Evolutionary conservation across 176 grass and related monocot genomes (phyloP).

Genomic region (Avena insularis): DNA sequence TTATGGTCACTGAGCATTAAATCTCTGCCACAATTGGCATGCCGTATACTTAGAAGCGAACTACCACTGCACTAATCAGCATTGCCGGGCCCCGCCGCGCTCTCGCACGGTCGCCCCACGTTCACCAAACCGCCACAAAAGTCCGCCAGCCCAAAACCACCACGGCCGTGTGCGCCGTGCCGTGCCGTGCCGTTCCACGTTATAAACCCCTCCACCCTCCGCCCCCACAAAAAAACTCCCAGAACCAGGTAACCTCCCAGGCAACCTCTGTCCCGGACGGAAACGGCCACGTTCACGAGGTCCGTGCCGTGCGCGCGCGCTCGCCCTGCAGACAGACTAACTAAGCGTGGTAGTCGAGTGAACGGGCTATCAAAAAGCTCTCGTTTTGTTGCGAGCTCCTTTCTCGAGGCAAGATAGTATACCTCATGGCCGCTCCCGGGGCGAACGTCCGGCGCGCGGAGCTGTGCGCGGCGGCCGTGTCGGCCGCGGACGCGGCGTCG

Average conservation of each 20-base stretch:
- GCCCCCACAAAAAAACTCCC: background rate
- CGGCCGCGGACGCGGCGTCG: constrained; percentile 59
- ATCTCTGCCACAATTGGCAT: constrained; percentile 16
- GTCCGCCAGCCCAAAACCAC: constrained; percentile 45
- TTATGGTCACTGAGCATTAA: background rate
- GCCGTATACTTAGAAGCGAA: constrained; percentile 39
- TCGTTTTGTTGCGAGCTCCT: no score
- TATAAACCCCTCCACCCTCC: constrained; percentile 10
- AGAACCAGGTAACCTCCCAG: constrained; percentile 23
- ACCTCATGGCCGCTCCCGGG: constrained; percentile 14
- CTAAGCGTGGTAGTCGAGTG: no score
- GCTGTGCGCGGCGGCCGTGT: constrained; percentile 49
- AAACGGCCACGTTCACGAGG: background rate
- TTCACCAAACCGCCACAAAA: constrained; percentile 46
- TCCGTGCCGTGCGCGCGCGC: background rate
- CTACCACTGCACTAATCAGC: background rate
- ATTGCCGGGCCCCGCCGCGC: background rate
- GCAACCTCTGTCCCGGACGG: constrained; percentile 30
- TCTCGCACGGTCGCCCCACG: background rate
- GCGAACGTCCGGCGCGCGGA: constrained; percentile 20
- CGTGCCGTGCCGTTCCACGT: background rate
- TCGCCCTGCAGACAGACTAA: no score
- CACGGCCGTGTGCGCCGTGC: constrained; percentile 44
- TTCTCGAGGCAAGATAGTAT: no score
- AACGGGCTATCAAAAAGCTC: no score